Percentiles rank a stretch among this genome's conserved stretches.
phyloP scores from a whole-genome alignment of 148 eudicot species.

The Chenopodium formosanum region DNA sequence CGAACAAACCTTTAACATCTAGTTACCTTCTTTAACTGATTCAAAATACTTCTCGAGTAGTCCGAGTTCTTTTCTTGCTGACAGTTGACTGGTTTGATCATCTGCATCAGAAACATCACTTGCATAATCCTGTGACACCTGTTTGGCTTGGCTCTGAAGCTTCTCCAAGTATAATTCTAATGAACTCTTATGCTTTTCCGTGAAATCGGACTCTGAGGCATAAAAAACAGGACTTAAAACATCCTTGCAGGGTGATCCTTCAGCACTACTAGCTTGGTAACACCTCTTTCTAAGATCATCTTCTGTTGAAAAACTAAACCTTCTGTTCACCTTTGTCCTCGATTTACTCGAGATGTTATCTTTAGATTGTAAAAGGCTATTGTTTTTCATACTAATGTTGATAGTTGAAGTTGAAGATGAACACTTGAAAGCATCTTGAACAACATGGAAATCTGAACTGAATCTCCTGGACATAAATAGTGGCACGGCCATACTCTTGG shows the following conservation, averaged over 20 bases:
- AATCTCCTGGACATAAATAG: slow-evolving; percentile 32
- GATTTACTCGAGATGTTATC: neutral
- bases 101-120: slow-evolving; percentile 18
- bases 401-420: slow-evolving; percentile 19
- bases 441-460: slow-evolving; percentile 19
- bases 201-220: slow-evolving; percentile 34
- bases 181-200: slow-evolving; percentile 44
- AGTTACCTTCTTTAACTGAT: slow-evolving; percentile 39
- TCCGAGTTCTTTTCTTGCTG: slow-evolving; percentile 33
- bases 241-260: slow-evolving; percentile 20
- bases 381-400: slow-evolving; percentile 10
- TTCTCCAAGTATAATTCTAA: slow-evolving; percentile 49
- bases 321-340: neutral
- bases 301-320: slow-evolving; percentile 3
- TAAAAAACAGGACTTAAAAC: slow-evolving; percentile 20
- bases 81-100: slow-evolving; percentile 25
- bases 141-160: slow-evolving; percentile 31
- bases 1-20: too few relatives aligned
- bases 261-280: slow-evolving; percentile 9
- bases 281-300: slow-evolving; percentile 11
- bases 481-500: slow-evolving; percentile 39
- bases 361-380: neutral
- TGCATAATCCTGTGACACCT: slow-evolving; percentile 22
- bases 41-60: slow-evolving; percentile 42
- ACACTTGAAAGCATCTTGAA: slow-evolving; percentile 24